Base-by-base conservation (phyloP, 2,329 filamentous ascomycete species). In the Biscogniauxia marginata region DNA sequence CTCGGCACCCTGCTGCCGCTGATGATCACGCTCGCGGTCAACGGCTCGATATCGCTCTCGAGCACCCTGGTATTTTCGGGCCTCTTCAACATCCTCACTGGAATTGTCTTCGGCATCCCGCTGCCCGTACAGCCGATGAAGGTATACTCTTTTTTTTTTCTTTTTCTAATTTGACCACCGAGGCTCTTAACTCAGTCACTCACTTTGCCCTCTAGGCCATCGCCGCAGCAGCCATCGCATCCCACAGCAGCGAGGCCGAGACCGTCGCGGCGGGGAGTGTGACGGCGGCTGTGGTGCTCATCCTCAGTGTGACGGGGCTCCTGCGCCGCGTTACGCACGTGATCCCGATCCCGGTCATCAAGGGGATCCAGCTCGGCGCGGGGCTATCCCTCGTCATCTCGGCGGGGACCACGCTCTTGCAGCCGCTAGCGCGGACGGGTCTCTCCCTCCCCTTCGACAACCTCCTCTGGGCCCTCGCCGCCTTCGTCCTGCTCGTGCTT, bases 291-390 rank as follows among this genome's bases (percentile, higher is more conserved):
- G 82, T 88, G 20, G 87, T 97, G 7, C 80, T 93, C 7, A 6
- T 96, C 1, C 85, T 97, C 70, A 93, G 89, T 67, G 70, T 86
- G 4, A 96, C 91, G 0, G 91, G 93, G 0, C 74, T 95, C n/a
- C 77, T 97, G 25, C 81, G 80, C 55, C 88, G 86, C 80, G 86
- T 91, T 51, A 87, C 89, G 7, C 75, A 79, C n/a, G 79, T 86
- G 13, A 88, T 96, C 7, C 93, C 93, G 0, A 84, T 93, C 13
- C 90, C 93, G 0, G 89, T 98, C 0, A 87, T 98, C 52, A 96
- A 96, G 70, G 93, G 93, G 24, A 97, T 98, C 63, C 95, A 98
- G 74, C 85, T 97, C 49, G 93, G 93, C 39, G 93, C 93, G 4
- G 93, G 93, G 1, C 78, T 98, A 49, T 91, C 89, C 16, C 81